Base-by-base conservation (phyloP, 148 eudicot genomes). In the Amaranthus hypochondriacus region DNA sequence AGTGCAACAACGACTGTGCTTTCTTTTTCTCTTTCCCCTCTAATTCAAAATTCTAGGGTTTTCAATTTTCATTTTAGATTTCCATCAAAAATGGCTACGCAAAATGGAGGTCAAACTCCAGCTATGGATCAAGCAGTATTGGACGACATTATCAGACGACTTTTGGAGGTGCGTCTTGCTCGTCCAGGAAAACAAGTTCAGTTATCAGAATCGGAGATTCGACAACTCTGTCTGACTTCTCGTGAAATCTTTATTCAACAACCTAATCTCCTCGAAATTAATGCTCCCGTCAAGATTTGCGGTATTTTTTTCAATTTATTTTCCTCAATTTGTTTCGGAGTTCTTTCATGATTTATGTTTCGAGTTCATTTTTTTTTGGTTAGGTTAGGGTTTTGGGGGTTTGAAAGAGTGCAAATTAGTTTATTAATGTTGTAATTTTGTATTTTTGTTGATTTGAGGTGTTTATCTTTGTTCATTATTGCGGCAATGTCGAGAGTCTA, bases 201-300 rank as follows among this genome's bases (percentile, higher is more conserved):
- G 80, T 79, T 94, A 52, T 83, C 96, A 0, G 98, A 94, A 70
- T 80, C 95, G 13, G 98, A 91, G 84, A 91, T 94, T 87, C 93
- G 94, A 15, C 93, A 89, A 81, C 98, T 94, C 15, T 91, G 98
- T 73, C 70, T 86, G 9, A 83, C 92, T 4, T 85, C 98, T 65
- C 89, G 91, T 54, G 93, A 91, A 50, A 89, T 94, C 76, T 91
- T 94, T 79, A 82, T 78, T n/a, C 84, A 69, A 13, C 97, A 91
- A 65, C 97, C 98, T 62, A 91, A 87, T 86, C 93, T 91, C 14
- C 98, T 94, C 51, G 97, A 94, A 46, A 87, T 94, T 51, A 86
- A 91, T 84, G 97, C 93, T 9, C 97, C 98, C 76, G 87, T 94
- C 77, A 94, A 93, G 85, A 89, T 89, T 83, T 94, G 98, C 73